Base-by-base conservation (phyloP, 2,329 filamentous ascomycete genomes). In the Fusarium sp. region DNA sequence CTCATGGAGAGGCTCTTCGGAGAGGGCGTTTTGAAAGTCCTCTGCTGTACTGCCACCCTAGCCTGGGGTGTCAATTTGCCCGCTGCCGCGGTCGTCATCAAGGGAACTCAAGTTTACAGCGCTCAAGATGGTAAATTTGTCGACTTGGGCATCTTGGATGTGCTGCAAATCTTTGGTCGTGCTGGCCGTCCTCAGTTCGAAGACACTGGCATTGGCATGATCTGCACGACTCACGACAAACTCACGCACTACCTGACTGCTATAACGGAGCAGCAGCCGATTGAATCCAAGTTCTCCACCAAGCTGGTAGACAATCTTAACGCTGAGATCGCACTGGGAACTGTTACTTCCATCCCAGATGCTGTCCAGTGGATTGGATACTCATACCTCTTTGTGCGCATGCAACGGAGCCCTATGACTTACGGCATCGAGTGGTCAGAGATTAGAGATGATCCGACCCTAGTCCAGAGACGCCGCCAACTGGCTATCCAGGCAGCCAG, bases 11-110 rank as follows among this genome's bases (percentile, higher is more conserved):
- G 94, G 16, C 87, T 98, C 15, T 99, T 99, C 73, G 89, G 87
- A 4, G 92, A 97, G 72, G 97, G 96, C 28, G 91, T 98, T n/a
- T 88, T 98, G 73, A 97, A 96, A 79, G 95, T 99, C 1, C 91
- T 99, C 23, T 98, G 95, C 85, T 99, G 97, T 89, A 99, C 96
- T 3, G 96, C 96, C 11, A 99, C 96, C 1, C 87, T 99, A 28
- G 96, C 96, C 1, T 99, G 96, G 96, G 96, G 96, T 90, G 95
- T 99, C 78, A 99, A 99, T 80, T 89, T 99, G 80, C 96, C 96
- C 1, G 96, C 96, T 36, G 96, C 96, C 0, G 97, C 96, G 0
- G 96, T 99, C 53, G 89, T 99, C 56, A 99, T 99, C 86, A 99
- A 99, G 79, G 96, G 96, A 15, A 99, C 96, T 0, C 95, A 98